Percentiles rank a stretch among this genome's conserved stretches.
Conservation (phyloP, 139 green algal genomes). For the Tetradesmus obliquus region DNA sequence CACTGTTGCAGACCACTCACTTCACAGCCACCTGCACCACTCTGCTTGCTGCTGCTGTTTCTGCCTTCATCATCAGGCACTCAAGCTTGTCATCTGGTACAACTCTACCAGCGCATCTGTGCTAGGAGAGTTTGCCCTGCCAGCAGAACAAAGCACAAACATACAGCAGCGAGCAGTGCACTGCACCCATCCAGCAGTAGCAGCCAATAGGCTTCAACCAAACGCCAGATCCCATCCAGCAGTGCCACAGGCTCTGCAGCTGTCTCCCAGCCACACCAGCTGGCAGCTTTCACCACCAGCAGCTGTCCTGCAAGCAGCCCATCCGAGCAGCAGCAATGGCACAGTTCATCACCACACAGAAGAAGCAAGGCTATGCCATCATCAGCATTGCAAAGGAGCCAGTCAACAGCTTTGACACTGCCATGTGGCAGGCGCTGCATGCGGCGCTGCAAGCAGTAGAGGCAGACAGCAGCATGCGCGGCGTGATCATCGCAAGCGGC, state of each 20-base stretch:
- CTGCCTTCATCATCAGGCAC: background rate
- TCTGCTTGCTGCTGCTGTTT: background rate
- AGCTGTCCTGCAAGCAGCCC: background rate
- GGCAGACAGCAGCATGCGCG: conserved; percentile 60
- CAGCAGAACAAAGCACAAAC: background rate
- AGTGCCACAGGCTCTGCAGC: background rate
- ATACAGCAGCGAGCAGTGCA: background rate
- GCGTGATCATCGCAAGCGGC: conserved; percentile 78
- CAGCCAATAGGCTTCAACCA: too few species aligned
- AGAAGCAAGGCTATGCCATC: conserved; percentile 35
- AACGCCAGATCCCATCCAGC: too few species aligned
- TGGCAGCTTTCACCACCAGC: too few species aligned
- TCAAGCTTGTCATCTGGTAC: too few species aligned
- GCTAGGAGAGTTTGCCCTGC: too few species aligned
- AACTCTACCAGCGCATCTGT: too few species aligned
- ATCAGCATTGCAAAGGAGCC: conserved; percentile 53
- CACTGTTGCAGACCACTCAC: background rate
- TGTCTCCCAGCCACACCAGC: too few species aligned
- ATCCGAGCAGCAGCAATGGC: background rate
- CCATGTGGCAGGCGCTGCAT: conserved; percentile 56
- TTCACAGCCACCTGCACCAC: background rate
- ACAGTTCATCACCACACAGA: conserved; percentile 6
- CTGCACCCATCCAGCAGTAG: too few species aligned
- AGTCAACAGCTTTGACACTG: conserved; percentile 53
- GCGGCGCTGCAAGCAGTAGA: conserved; percentile 67